Evolutionary conservation across 805 yeast genomes (phyloP).

Genomic region (Saccharomycopsis fibuligera): DNA sequence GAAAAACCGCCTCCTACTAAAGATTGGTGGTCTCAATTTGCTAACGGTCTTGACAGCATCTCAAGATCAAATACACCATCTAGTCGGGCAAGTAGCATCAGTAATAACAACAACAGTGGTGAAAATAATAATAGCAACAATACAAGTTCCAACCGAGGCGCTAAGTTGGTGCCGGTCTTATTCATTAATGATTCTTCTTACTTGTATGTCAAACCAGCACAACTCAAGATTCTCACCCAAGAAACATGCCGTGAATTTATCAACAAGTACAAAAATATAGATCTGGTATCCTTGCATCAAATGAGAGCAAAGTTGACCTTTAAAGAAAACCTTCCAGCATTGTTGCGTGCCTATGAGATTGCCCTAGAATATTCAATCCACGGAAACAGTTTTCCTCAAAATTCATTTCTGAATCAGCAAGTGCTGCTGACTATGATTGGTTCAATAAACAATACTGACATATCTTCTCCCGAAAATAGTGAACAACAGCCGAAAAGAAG

Average conservation of each 20-base stretch:
- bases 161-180: constrained; percentile 12
- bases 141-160: no score
- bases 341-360: constrained; percentile 16
- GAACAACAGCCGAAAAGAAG: no score
- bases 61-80: not conserved
- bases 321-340: constrained; percentile 5
- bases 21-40: not conserved
- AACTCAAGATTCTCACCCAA: constrained; percentile 10
- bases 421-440: not conserved
- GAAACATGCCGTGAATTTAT: constrained; percentile 13
- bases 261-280: not conserved
- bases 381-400: no score
- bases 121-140: not conserved
- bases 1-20: not conserved
- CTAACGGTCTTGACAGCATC: not conserved
- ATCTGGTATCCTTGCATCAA: not conserved
- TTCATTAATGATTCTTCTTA: constrained; percentile 18
- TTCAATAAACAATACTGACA: no score
- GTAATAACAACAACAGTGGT: no score
- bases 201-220: constrained; percentile 11
- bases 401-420: constrained; percentile 1
- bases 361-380: constrained; percentile 9
- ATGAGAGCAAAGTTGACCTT: not conserved
- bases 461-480: no score
- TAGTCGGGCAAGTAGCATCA: not conserved